Evolutionary conservation across 768 basidiomycete genomes (phyloP), one percentile per base, ranked within the genome.

Genomic region (Termitomyces sp.): DNA sequence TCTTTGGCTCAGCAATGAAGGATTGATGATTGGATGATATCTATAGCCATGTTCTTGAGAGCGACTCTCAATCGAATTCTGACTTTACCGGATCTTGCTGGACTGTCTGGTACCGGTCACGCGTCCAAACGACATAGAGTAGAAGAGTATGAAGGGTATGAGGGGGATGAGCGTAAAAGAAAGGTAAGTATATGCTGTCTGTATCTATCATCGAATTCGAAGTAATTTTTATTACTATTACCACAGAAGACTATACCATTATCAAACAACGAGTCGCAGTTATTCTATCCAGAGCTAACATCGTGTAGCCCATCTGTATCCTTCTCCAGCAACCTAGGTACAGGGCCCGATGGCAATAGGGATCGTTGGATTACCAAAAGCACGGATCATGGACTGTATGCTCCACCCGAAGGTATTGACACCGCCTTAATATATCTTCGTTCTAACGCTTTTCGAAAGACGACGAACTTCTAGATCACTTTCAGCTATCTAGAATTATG

Each of bases 71-170:
- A 78, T 46, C 64, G 72, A n/a, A 75, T 81, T 20, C 65, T 80
- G 24, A 69, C 71, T 5, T 66, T 78, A 61, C 73, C 74, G 9
- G 77, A 80, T 62, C 71, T 80, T 37, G 80, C 78, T 39, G 72
- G 76, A 13, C 67, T 81, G 29, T 65, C 70, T 41, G 49, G 32
- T 3, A 55, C 32, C 13, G 8, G 29, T 27, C 9, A 37, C 6
- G n/a, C 37, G 16, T 42, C 32, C 16, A 57, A 49, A 8, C 41
- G 42, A 44, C 42, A 9, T 16, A 24, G 31, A 26, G 56, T 44
- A 13, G 56, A 42, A 7, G 42, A 44, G 16, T 22, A 22, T 20
- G 26, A 0, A 18, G 34, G 34, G 29, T 47, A 55, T 36, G 14
- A 7, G 18, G 39, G 50, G 26, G n/a, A 5, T 20, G 51, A 52